phyloP scores from a whole-genome alignment of 768 basidiomycete genomes.

The Pulveroboletus sp. region DNA sequence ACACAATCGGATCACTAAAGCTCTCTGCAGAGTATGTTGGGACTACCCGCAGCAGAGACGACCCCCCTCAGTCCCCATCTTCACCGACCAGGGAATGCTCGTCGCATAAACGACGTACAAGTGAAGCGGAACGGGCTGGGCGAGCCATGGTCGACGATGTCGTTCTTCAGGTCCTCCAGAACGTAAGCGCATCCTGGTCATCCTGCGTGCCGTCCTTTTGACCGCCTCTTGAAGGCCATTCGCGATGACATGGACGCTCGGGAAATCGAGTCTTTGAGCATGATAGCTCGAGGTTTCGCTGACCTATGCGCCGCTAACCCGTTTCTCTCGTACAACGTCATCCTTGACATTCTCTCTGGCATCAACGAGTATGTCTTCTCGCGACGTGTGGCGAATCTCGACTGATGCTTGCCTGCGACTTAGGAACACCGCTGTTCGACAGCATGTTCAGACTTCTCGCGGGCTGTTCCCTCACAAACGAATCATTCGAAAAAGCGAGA shows the following conservation, averaged over 20 bases:
- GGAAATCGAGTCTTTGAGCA: slow-evolving; percentile 84
- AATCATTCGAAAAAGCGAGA: slow-evolving; percentile 74
- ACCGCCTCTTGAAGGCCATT: slow-evolving; percentile 47
- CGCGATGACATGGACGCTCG: slow-evolving; percentile 83
- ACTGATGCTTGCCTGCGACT: slow-evolving; percentile 5
- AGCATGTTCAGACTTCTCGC: slow-evolving; percentile 79
- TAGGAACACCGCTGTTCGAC: slow-evolving; percentile 75
- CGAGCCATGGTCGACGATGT: slow-evolving; percentile 75
- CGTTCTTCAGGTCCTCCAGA: slow-evolving; percentile 72
- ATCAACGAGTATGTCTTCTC: slow-evolving; percentile 76
- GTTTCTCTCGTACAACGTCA: slow-evolving; percentile 78
- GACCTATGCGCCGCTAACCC: slow-evolving; percentile 83
- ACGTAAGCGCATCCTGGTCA: slow-evolving; percentile 43
- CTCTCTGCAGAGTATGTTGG: slow-evolving; percentile 82
- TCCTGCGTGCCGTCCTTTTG: neutral
- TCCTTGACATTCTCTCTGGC: slow-evolving; percentile 85
- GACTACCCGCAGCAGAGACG: slow-evolving; percentile 54
- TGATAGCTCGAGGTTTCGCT: slow-evolving; percentile 84
- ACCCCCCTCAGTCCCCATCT: slow-evolving; percentile 38
- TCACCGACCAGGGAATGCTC: slow-evolving; percentile 41
- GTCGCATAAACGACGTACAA: slow-evolving; percentile 46
- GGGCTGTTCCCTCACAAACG: slow-evolving; percentile 78
- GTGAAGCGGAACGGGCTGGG: slow-evolving; percentile 64
- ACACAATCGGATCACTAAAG: slow-evolving; percentile 69
- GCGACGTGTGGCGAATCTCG: neutral